A percentile compares a stretch with the other conserved stretches of the same genome.
phyloP scores from a whole-genome alignment of 2,329 filamentous ascomycete genomes.

The Alternaria sp. region DNA sequence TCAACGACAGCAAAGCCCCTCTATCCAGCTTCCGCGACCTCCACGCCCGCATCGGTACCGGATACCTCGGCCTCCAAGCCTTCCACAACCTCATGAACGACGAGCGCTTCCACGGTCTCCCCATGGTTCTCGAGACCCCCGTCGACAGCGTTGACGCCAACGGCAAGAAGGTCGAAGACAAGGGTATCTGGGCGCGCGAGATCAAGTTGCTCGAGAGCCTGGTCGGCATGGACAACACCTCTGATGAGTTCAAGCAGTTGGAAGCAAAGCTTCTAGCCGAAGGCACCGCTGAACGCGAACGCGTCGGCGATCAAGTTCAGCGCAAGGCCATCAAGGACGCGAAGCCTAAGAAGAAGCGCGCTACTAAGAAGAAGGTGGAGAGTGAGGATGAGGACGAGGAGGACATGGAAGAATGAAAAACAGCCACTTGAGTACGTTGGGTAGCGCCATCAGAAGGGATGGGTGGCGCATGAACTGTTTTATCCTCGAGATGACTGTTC shows the following conservation, averaged over 20 bases:
- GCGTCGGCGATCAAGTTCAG: constrained; percentile 75
- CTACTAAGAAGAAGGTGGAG: constrained; percentile 22
- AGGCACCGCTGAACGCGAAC: constrained; percentile 74
- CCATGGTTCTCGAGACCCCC: constrained; percentile 96
- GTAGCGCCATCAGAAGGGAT: not conserved
- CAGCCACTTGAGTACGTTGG: not conserved
- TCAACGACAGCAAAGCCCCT: constrained; percentile 96
- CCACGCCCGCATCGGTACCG: constrained; percentile 95
- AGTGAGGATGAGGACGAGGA: constrained; percentile 28
- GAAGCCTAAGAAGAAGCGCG: constrained; percentile 21
- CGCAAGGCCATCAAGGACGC: constrained; percentile 32
- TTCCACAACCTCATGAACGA: constrained; percentile 94
- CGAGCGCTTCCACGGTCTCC: constrained; percentile 74
- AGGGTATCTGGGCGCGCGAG: constrained; percentile 85
- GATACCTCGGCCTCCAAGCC: constrained; percentile 86
- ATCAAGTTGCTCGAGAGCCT: constrained; percentile 93
- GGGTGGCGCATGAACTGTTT: not conserved
- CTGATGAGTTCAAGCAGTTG: constrained; percentile 72
- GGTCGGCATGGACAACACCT: constrained; percentile 80
- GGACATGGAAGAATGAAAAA: constrained; percentile 18
- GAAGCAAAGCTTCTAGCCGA: constrained; percentile 70
- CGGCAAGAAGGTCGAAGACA: constrained; percentile 74
- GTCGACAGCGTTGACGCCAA: constrained; percentile 73
- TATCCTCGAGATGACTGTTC: not conserved
- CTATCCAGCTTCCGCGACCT: constrained; percentile 81